phyloP scores from a whole-genome alignment of 352 stramenopile species.

The Pythium vanterpoolii region DNA sequence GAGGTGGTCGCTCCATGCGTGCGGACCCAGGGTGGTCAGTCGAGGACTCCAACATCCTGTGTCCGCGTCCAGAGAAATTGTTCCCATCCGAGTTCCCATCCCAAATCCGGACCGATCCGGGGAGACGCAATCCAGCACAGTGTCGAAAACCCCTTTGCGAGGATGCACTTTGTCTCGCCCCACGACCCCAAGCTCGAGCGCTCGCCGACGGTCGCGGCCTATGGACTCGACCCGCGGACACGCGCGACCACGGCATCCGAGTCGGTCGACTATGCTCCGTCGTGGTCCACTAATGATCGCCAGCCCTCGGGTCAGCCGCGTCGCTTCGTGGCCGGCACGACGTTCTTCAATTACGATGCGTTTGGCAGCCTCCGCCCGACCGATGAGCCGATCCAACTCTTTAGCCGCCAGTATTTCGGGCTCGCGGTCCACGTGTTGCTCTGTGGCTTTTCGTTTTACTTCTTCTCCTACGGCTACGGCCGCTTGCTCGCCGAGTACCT shows the following conservation, averaged over 20 bases:
- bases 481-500: conserved; percentile 23
- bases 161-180: background rate
- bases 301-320: background rate
- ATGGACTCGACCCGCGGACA: conserved; percentile 1
- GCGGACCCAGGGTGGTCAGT: no score
- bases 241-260: conserved; percentile 7
- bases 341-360: conserved; percentile 34
- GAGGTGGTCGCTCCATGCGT: background rate
- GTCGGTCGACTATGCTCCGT: conserved; percentile 4
- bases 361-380: conserved; percentile 25
- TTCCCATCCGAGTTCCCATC: no score
- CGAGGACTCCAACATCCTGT: background rate
- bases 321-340: conserved; percentile 22
- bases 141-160: no score
- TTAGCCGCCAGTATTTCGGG: conserved; percentile 15
- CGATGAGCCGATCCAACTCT: conserved; percentile 13
- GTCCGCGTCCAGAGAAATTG: no score
- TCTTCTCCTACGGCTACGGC: conserved; percentile 22
- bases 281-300: conserved; percentile 6
- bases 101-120: no score
- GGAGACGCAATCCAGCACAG: background rate
- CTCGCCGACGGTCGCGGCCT: background rate
- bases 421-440: conserved; percentile 18
- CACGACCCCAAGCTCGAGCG: background rate
- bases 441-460: conserved; percentile 22